A percentile compares a stretch with the other conserved stretches of the same genome.
These are phyloP conservation scores for Cucurbita maxima DNA, from an alignment of 306 rosid genomes.

Conservation along the genomic window DNA sequence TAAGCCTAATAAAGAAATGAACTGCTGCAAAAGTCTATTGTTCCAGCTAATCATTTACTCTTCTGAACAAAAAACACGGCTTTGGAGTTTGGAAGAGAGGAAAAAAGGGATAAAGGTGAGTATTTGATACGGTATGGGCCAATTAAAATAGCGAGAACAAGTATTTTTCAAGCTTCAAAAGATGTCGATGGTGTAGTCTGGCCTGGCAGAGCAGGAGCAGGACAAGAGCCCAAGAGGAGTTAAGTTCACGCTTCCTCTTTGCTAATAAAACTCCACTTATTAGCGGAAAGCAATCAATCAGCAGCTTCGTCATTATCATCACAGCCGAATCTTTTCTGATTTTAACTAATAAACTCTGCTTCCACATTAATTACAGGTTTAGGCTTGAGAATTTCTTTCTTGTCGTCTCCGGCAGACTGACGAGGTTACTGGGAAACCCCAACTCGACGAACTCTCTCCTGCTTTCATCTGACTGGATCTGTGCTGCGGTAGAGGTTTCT, in stretches of 20 bases:
- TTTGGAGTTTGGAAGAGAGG: background rate
- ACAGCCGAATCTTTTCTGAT: background rate
- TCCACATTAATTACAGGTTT: background rate
- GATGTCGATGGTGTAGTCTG: background rate
- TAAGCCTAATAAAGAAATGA: background rate
- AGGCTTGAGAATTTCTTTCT: background rate
- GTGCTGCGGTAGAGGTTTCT: background rate
- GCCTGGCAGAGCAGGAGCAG: background rate
- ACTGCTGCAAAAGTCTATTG: background rate
- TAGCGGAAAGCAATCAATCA: background rate
- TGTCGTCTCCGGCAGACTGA: background rate
- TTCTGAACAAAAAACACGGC: slow-evolving; percentile 3
- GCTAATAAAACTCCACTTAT: background rate
- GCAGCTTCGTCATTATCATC: background rate
- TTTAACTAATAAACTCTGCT: background rate
- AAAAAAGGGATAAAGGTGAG: background rate
- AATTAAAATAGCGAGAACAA: background rate
- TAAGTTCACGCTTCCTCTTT: background rate
- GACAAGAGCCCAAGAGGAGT: background rate
- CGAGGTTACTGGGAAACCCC: background rate
- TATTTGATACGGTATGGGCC: background rate
- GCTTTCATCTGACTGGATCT: slow-evolving; percentile 3
- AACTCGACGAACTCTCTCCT: background rate
- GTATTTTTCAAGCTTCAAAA: background rate
- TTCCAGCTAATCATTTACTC: slow-evolving; percentile 4